Conservation (phyloP, 768 basidiomycete species). For the Brasilioporus rufonigricans region DNA sequence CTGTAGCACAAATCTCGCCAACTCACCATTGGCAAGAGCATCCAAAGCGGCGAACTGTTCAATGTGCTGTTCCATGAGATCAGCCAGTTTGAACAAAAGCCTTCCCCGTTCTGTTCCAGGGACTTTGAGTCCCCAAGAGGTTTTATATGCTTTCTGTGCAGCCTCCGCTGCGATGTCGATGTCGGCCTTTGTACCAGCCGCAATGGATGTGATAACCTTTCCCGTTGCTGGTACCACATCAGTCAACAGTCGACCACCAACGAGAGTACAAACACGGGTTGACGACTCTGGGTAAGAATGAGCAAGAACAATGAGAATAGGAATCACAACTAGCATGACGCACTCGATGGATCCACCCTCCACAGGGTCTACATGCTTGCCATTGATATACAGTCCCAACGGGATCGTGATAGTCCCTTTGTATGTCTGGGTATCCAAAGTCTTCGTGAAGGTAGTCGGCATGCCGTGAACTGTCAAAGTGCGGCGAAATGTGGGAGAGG, state of each 20-base stretch:
- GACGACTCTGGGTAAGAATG: conserved; percentile 41
- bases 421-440: conserved; percentile 54
- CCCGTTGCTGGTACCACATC: conserved; percentile 24
- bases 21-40: conserved; percentile 2
- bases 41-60: conserved; percentile 10
- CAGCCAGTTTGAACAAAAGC: conserved; percentile 8
- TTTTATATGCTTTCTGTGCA: conserved; percentile 3
- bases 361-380: conserved; percentile 46
- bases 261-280: conserved; percentile 44
- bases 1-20: neutral
- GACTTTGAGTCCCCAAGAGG: conserved; percentile 10
- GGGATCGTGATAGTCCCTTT: conserved; percentile 55
- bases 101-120: conserved; percentile 1
- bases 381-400: conserved; percentile 71
- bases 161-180: conserved; percentile 6
- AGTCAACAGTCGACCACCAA: neutral
- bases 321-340: conserved; percentile 30
- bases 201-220: too few species aligned
- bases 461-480: conserved; percentile 20
- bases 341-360: conserved; percentile 61
- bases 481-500: neutral
- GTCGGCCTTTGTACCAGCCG: conserved; percentile 7
- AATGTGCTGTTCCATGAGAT: conserved; percentile 8
- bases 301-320: neutral
- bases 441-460: conserved; percentile 41